Conservation (phyloP, 31 red algal genomes). For the Odonthalia washingtoniensis region DNA sequence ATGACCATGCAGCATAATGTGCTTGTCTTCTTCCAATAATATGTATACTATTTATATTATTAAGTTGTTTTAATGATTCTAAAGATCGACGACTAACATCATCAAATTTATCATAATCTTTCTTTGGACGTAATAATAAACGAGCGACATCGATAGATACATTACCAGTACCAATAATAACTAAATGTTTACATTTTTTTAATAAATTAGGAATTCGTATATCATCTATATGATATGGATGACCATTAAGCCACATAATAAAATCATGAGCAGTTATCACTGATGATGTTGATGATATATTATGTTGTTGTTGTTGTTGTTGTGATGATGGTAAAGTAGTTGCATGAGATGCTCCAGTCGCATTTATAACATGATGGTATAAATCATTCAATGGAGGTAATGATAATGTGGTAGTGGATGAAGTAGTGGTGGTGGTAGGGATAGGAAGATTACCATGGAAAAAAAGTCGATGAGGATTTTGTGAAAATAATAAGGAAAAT, state of each 20-base stretch:
- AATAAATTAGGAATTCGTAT: background rate
- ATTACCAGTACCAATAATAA: conserved; percentile 92
- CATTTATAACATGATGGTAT: conserved; percentile 68
- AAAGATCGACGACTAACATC: conserved; percentile 58
- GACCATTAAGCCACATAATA: conserved; percentile 86
- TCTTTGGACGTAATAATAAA: conserved; percentile 59
- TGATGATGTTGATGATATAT: conserved; percentile 16
- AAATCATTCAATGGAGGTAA: conserved; percentile 20
- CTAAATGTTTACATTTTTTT: background rate
- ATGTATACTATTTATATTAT: conserved; percentile 14
- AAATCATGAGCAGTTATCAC: conserved; percentile 79
- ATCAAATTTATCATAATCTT: conserved; percentile 40
- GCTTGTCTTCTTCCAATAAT: conserved; percentile 47
- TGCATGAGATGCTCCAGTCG: conserved; percentile 52
- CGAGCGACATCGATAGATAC: conserved; percentile 94
- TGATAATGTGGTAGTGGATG: background rate
- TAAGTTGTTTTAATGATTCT: conserved; percentile 25
- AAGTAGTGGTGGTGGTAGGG: conserved; percentile 1
- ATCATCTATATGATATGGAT: conserved; percentile 48
- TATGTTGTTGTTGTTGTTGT: too few species aligned
- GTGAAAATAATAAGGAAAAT: conserved; percentile 61
- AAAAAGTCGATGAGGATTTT: conserved; percentile 34
- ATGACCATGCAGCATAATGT: conserved; percentile 46
- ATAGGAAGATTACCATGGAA: conserved; percentile 75
- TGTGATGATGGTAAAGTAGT: background rate